Conservation (phyloP, 208 protist species). For the Trypanosoma melophagium region DNA sequence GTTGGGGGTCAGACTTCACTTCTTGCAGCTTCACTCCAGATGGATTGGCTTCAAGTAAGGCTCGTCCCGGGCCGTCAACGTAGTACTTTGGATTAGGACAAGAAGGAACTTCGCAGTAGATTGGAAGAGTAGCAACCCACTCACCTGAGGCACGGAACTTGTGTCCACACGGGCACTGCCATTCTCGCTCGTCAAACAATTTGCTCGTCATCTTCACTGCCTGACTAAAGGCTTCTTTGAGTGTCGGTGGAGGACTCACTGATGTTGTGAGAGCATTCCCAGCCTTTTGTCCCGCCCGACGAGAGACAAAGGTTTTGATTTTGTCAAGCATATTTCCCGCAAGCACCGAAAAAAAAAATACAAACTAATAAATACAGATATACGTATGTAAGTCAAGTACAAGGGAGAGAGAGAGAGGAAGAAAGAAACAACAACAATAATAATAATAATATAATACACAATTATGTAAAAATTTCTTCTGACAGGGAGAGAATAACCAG, state of each 20-base stretch:
- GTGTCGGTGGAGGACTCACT: conserved; percentile 34
- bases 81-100: conserved; percentile 92
- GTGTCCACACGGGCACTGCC: conserved; percentile 90
- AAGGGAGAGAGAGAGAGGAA: too few relatives aligned
- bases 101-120: conserved; percentile 87
- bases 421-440: background rate
- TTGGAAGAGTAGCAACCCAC: conserved; percentile 80
- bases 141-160: conserved; percentile 82
- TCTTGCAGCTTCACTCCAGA: conserved; percentile 79
- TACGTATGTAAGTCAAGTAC: background rate
- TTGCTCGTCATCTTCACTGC: conserved; percentile 63
- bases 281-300: conserved; percentile 38
- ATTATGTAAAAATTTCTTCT: conserved; percentile 11
- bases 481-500: background rate
- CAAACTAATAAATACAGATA: conserved; percentile 15
- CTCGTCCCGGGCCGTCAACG: conserved; percentile 78
- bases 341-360: conserved; percentile 17
- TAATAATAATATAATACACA: background rate
- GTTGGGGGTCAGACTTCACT: conserved; percentile 33
- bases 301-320: conserved; percentile 76
- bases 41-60: conserved; percentile 81
- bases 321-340: conserved; percentile 66
- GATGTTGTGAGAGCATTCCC: conserved; percentile 54
- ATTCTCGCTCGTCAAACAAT: conserved; percentile 79
- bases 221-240: conserved; percentile 54